Evolutionary conservation across 768 basidiomycete genomes (phyloP).

Genomic region (Zangia roseola): DNA sequence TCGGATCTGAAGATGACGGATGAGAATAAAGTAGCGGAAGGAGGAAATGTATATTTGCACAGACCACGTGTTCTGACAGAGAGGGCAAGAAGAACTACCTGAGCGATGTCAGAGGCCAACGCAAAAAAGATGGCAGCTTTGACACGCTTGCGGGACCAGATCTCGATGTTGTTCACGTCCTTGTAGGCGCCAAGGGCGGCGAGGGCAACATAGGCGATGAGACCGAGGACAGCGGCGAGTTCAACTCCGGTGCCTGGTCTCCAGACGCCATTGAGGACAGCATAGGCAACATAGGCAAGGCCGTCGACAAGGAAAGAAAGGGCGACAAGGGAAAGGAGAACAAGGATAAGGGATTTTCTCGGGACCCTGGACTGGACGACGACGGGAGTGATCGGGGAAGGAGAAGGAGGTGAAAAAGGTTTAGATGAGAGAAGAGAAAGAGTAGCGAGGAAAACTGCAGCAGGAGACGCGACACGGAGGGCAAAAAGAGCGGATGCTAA

Average conservation of each 20-base stretch:
- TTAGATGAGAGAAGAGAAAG: constrained; percentile 57
- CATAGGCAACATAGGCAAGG: constrained; percentile 61
- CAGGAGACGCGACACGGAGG: constrained; percentile 66
- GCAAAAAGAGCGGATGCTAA: constrained; percentile 45
- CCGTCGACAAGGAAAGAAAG: constrained; percentile 79
- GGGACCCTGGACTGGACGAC: constrained; percentile 72
- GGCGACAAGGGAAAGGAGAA: constrained; percentile 66
- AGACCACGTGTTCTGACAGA: constrained; percentile 36
- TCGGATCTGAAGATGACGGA: constrained; percentile 10
- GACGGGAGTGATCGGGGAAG: constrained; percentile 72
- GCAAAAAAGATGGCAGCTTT: constrained; percentile 53
- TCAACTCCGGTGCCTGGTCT: constrained; percentile 61
- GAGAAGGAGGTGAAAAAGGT: constrained; percentile 40
- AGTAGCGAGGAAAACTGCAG: constrained; percentile 58
- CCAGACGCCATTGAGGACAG: constrained; percentile 68
- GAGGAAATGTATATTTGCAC: constrained; percentile 9
- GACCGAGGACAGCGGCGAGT: constrained; percentile 63
- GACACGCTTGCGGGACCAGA: constrained; percentile 63
- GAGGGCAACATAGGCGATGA: constrained; percentile 68
- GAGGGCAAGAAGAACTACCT: constrained; percentile 54
- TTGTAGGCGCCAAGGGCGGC: constrained; percentile 80
- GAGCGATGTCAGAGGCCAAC: constrained; percentile 57
- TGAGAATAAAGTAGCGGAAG: neutral
- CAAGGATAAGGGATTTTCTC: constrained; percentile 72
- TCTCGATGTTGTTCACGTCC: constrained; percentile 64